Percentiles rank a stretch among this genome's conserved stretches.
Conservation (phyloP, 2,329 filamentous ascomycete species). For the Dothiorella sarmentorum region DNA sequence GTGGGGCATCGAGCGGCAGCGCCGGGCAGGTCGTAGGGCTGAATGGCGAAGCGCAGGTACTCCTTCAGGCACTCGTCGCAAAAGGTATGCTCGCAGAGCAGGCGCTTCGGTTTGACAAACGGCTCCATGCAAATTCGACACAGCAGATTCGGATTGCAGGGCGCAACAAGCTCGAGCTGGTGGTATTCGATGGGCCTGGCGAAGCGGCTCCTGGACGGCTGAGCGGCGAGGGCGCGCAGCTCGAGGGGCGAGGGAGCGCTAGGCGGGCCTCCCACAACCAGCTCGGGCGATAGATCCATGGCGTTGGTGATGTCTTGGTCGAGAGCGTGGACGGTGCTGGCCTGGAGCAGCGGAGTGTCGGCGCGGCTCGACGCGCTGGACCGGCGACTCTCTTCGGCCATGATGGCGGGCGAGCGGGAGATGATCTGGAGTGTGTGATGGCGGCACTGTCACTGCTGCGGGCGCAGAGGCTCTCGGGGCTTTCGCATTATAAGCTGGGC, state of each 20-base stretch:
- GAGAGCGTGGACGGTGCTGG: constrained; percentile 18
- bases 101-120: constrained; percentile 56
- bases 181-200: constrained; percentile 51
- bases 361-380: constrained; percentile 34
- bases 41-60: constrained; percentile 19
- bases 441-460: background rate
- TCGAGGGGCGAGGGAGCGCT: constrained; percentile 37
- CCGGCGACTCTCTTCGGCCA: constrained; percentile 34
- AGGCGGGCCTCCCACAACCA: constrained; percentile 38
- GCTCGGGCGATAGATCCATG: constrained; percentile 19
- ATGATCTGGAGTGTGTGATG: background rate
- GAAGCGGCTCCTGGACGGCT: constrained; percentile 33
- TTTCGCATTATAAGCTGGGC: constrained; percentile 11
- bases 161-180: constrained; percentile 55
- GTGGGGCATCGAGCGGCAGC: constrained; percentile 51
- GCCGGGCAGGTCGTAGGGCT: background rate
- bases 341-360: constrained; percentile 23
- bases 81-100: constrained; percentile 63
- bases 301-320: constrained; percentile 22
- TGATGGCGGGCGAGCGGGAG: constrained; percentile 21
- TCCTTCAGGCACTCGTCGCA: constrained; percentile 56
- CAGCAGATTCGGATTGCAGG: constrained; percentile 58
- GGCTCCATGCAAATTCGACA: constrained; percentile 63
- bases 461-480: background rate
- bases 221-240: constrained; percentile 38